Evolutionary conservation across 2,329 filamentous ascomycete species (phyloP), one percentile per base, ranked within the genome.

Genomic region (Fusarium denticulatum): DNA sequence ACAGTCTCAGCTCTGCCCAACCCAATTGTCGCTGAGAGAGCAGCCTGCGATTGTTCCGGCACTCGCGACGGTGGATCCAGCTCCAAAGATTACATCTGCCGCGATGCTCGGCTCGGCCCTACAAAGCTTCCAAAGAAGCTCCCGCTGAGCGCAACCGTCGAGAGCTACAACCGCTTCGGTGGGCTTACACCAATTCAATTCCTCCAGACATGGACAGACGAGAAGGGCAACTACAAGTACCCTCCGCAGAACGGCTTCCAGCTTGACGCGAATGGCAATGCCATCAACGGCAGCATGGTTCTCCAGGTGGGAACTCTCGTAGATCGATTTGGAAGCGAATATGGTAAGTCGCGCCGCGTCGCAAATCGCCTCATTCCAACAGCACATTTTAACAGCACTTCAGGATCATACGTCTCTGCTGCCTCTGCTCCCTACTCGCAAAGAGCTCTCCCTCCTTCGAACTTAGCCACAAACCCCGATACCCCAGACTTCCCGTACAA

Each of bases 251-350:
- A 83, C 46, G 64, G 86, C 9, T 88, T 86, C 61, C 75, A 81
- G 26, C 63, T 84, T 7, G 79, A 83, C 67, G 78, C 76, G 9
- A 56, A 75, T 1, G 80, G 80, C 1, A 69, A 77, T 2, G 79
- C 83, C 6, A 86, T 88, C 45, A 77, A 81, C 26, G 84, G 83
- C 9, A 84, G 81, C 28, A 79, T 84, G 67, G 82, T 82, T 1
- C 76, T 88, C 1, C 67, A 71, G 5, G 77, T 77, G 1, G 86
- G 85, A 18, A 80, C 82, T n/a, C 78, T 85, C 30, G 69, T 88
- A 4, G 86, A 88, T 74, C 81, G 86, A 4, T 88, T 88, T 55
- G 86, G 86, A 3, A 79, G 79, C 15, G 85, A 87, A 69, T 80
- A 79, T 52, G 86, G 86, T 50, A 78, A 37, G 67, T 60, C 11